Percentiles rank a stretch among this genome's conserved stretches.
Conservation (phyloP, 371 early-diverging fungal species). For the Apophysomyces elegans region DNA sequence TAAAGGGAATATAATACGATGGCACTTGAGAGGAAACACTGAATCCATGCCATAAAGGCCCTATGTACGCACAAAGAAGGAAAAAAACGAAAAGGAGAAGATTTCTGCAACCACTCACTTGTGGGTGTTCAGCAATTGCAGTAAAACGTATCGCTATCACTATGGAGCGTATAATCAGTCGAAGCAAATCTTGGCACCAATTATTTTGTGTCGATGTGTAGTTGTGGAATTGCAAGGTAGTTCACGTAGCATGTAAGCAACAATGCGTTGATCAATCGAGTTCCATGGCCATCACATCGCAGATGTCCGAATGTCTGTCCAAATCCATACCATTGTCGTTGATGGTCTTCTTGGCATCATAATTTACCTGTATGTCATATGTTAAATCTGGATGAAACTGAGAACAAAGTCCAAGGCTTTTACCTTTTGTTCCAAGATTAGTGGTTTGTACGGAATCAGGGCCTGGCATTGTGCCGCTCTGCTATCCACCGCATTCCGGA, state of each 20-base stretch:
- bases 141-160: too few relatives aligned
- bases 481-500: conserved; percentile 8
- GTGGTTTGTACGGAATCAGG: background rate
- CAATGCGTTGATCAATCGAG: background rate
- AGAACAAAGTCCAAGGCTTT: background rate
- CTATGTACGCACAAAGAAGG: too few relatives aligned
- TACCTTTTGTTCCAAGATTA: background rate
- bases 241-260: background rate
- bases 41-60: too few relatives aligned
- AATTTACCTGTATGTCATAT: background rate
- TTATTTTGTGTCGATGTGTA: too few relatives aligned
- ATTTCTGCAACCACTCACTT: too few relatives aligned
- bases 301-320: background rate
- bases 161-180: too few relatives aligned
- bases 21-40: too few relatives aligned
- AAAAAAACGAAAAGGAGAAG: too few relatives aligned
- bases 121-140: too few relatives aligned
- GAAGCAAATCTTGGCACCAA: too few relatives aligned
- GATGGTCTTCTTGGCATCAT: background rate
- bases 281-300: background rate
- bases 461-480: background rate
- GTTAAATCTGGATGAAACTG: background rate
- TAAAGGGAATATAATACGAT: too few relatives aligned
- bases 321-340: background rate
- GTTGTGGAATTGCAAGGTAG: too few relatives aligned